These are phyloP conservation scores for Blastobotrys malaysiensis DNA, from an alignment of 1,139 yeast species.

Conservation along the genomic window DNA sequence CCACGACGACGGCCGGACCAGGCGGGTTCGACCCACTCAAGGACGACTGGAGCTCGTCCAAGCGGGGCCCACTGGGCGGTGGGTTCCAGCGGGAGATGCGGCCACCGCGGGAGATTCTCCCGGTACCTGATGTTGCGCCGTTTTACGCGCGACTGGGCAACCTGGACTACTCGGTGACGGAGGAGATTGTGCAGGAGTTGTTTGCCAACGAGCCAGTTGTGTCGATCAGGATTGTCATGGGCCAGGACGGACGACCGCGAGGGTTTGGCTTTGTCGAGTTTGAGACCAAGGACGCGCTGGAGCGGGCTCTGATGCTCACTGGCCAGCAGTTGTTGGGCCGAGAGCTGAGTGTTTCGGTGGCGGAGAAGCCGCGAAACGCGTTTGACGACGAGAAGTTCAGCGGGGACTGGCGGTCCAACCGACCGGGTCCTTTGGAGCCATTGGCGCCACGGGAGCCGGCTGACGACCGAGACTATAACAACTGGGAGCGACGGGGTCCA, in stretches of 20 bases:
- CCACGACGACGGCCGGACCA: background rate
- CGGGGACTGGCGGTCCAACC: conserved; percentile 53
- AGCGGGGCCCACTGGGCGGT: background rate
- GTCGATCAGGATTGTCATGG: conserved; percentile 38
- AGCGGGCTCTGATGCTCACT: conserved; percentile 62
- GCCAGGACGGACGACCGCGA: conserved; percentile 60
- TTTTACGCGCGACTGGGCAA: conserved; percentile 83
- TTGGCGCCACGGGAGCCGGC: conserved; percentile 19
- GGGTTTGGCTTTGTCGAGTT: conserved; percentile 90
- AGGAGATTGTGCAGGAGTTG: conserved; percentile 59
- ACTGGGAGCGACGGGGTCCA: conserved; percentile 32
- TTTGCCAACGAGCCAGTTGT: conserved; percentile 43
- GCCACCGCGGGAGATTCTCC: conserved; percentile 52
- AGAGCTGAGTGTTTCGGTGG: conserved; percentile 74
- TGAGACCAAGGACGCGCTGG: conserved; percentile 65
- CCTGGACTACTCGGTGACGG: conserved; percentile 77
- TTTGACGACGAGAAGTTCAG: conserved; percentile 38
- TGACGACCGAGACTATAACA: conserved; percentile 28
- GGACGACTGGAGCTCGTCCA: conserved; percentile 1
- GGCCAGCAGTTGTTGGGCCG: conserved; percentile 67
- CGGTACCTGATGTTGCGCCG: conserved; percentile 90
- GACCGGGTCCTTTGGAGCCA: conserved; percentile 31
- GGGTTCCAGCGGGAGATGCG: conserved; percentile 9
- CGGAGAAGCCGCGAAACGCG: conserved; percentile 43
- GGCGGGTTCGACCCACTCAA: conserved; percentile 9